A percentile compares a stretch with the other conserved stretches of the same genome.
phyloP scores from a whole-genome alignment of 352 stramenopile genomes.

The Thalassiosira tumida region DNA sequence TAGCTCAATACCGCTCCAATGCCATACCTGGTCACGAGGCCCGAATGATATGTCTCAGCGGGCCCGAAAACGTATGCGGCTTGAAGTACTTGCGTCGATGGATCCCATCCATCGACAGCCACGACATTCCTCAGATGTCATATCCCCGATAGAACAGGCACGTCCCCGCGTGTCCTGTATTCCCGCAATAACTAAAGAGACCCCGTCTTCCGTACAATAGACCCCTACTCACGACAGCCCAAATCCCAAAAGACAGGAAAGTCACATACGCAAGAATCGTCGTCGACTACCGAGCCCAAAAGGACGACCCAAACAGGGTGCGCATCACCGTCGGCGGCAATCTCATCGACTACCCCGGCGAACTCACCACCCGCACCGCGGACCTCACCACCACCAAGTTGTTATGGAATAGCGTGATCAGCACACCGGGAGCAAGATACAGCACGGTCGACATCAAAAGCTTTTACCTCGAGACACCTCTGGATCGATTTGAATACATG shows the following conservation, averaged over 20 bases:
- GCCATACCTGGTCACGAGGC: too few relatives aligned
- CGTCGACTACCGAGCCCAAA: conserved; percentile 50
- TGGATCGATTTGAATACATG: conserved; percentile 73
- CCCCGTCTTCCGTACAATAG: too few relatives aligned
- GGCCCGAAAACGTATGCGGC: too few relatives aligned
- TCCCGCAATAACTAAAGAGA: too few relatives aligned
- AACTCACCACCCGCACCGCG: conserved; percentile 36
- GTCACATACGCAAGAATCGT: conserved; percentile 74
- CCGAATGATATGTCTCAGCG: too few relatives aligned
- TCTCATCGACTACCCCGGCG: conserved; percentile 23
- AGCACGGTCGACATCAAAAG: conserved; percentile 62
- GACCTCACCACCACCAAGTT: conserved; percentile 51
- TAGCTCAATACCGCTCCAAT: too few relatives aligned
- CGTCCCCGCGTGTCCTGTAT: too few relatives aligned
- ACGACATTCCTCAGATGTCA: too few relatives aligned
- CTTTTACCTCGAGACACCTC: conserved; percentile 40
- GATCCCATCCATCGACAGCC: too few relatives aligned
- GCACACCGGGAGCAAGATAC: conserved; percentile 41
- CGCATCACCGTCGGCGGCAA: conserved; percentile 48
- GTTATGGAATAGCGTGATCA: conserved; percentile 61
- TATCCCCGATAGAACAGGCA: too few relatives aligned
- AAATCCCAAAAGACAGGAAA: conserved; percentile 51
- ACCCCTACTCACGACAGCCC: too few relatives aligned
- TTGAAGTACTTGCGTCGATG: too few relatives aligned
- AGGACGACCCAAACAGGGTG: conserved; percentile 51